Evolutionary conservation across 1,284 basidiomycete species (phyloP), one percentile per base, ranked within the genome.

Genomic region (Cutaneotrichosporon cyanovorans): DNA sequence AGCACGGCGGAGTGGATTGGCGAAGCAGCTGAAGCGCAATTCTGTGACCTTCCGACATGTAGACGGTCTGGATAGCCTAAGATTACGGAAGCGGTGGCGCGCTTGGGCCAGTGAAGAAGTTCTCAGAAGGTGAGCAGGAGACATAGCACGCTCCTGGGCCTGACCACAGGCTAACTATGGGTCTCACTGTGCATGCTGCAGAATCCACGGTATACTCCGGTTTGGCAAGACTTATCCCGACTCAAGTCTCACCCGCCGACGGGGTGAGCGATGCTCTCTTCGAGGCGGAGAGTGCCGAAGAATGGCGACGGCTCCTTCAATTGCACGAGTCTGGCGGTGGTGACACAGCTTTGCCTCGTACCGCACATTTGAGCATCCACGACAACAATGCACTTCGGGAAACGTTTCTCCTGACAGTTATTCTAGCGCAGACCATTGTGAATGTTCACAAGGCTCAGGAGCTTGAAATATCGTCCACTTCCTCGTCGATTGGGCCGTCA

Each of bases 201-300:
- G 49, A 51, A 19, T 32, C 34, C 28, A 40, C 45, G 4, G 22
- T 25, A 4, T 51, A 40, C 45, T 46, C 44, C 20, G 45, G 49
- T 3, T 14, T 51, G 2, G 45, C 45, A 1, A 22, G 34, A 5
- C 16, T 46, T 2, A 31, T 46, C n/a, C 18, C 44, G 1, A 18
- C 45, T 2, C 49, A 32, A 4, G 28, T 44, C 2, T 40, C 49
- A 1, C 4, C 16, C 3, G 32, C 19, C 9, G 49, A 51, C 16
- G 21, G 20, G 18, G 46, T 46, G 37, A 40, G 20, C 32, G 49
- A 51, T n/a, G 49, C 49, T 2, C 45, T 51, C 3, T 51, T 51
- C 22, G 49, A 51, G 20, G 45, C 49, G 2, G 23, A 44, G n/a
- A 45, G 46, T 30, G 25, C 49, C 2, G 25, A 51, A 15, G 40